A percentile compares a stretch with the other conserved stretches of the same genome.
phyloP scores from a whole-genome alignment of 2,329 filamentous ascomycete species.

The Colletotrichum sp. region DNA sequence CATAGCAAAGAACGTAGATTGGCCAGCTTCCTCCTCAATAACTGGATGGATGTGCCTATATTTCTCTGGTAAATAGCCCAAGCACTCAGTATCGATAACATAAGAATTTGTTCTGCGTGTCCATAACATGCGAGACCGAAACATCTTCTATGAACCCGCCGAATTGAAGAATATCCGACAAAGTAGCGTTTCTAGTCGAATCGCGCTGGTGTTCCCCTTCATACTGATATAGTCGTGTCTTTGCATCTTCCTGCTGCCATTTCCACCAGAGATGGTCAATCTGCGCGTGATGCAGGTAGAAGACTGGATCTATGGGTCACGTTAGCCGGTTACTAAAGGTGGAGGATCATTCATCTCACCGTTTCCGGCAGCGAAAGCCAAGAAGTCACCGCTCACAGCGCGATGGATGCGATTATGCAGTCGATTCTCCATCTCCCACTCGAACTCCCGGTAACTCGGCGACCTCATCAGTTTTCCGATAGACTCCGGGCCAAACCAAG shows the following conservation, averaged over 20 bases:
- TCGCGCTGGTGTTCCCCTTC: neutral
- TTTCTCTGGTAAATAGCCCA: neutral
- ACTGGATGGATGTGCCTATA: neutral
- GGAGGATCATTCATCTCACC: neutral
- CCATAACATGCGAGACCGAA: neutral
- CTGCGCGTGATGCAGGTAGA: neutral
- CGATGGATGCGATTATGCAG: slow-evolving; percentile 11
- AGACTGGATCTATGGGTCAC: neutral
- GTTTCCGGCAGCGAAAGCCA: slow-evolving; percentile 17
- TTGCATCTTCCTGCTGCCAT: neutral
- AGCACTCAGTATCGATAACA: neutral
- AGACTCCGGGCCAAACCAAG: neutral
- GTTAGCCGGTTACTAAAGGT: neutral
- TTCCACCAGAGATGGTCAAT: neutral
- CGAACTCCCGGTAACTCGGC: neutral
- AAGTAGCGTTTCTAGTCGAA: neutral
- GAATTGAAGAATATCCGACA: neutral
- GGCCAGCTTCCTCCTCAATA: neutral
- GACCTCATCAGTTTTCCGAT: neutral
- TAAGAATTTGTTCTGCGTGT: neutral
- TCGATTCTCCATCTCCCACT: neutral
- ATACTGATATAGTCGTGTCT: neutral
- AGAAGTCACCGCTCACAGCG: slow-evolving; percentile 14
- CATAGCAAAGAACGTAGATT: neutral
- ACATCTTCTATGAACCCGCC: neutral